Base-by-base conservation (phyloP, 2,329 filamentous ascomycete species). In the Coniella lustricola region DNA sequence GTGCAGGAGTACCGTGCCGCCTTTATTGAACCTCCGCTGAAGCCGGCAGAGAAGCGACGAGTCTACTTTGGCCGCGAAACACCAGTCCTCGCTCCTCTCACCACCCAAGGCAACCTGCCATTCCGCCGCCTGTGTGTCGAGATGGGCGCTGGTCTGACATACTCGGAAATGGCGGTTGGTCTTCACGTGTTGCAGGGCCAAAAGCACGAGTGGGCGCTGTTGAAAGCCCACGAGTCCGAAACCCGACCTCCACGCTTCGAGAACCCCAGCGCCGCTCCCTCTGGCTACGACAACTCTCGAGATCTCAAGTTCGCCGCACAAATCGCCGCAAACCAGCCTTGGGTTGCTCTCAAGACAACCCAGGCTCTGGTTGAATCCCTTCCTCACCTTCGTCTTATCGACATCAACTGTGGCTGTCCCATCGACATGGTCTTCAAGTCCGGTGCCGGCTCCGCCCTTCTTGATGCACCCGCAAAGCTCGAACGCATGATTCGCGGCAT, bases 141-240 rank as follows among this genome's bases (percentile, higher is more conserved):
- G 48, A 77, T 97, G 20, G 93, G 93, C 32, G 90, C 90, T 22
- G 86, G 96, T 62, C 75, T 95, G 42, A 98, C 93, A 0, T 98
- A 95, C 72, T 97, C 91, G 0, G 93, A 98, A 67, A 98, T 98
- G 93, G 93, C 91, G 3, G 87, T 98, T 78, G 84, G 88, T 22
- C 72, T 95, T 66, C 90, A 91, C 9, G 70, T 98, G 36, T 76
- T 98, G 5, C 90, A 96, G 65, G 93, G 93, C 32, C 81, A 86
- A 55, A 94, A 91, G 67, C 77, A 84, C 2, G 93, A 98, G 70
- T 98, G 93, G 93, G 90, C 93, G 17, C 73, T 98, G 48, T 81
- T 97, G 75, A 94, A 93, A 66, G 88, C 88, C 3, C 93, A 98
- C 62, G 82, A 90, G 63, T 86, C 84, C 7, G 93, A 98, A 66